Evolutionary conservation across 2,329 filamentous ascomycete species (phyloP), one percentile per base, ranked within the genome.

Genomic region (Xylaria hypoxylon): DNA sequence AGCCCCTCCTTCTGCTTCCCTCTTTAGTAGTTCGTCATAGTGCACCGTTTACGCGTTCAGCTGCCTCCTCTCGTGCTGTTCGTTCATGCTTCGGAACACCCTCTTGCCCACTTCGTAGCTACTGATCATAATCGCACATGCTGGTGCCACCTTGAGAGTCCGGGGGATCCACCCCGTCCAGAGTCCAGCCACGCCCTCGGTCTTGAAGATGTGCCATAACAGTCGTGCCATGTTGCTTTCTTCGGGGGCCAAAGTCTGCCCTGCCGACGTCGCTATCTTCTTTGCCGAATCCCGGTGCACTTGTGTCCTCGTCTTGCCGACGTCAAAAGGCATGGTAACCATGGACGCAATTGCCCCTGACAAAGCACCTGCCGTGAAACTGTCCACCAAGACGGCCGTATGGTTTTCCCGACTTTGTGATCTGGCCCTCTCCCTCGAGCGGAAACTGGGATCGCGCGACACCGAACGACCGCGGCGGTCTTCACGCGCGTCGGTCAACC

Each of bases 41-140:
- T 52, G 60, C n/a, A 40, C 26, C 33, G 44, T 61, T 59, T 47
- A 52, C 6, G 33, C 53, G 7, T 68, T 68, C 22, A 70, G 53
- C 40, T 76, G 66, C 55, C 74, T 77, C 62, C 65, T 72, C 45
- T 73, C 68, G 33, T 79, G 76, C 40, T 77, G 80, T 74, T 87
- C 84, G 67, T 98, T 97, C 56, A 93, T 88, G 11, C 87, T 86
- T 60, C 89, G 85, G 38, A 96, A 96, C 77, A 92, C 90, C 78
- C 92, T 90, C 85, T 99, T 99, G 57, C 96, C 94, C 42, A 98
- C 87, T 79, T 99, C 96, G 79, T 98, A 99, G 77, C 91, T 97
- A 77, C 93, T 96, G 77, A 99, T 98, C 96, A 99, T 99, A 77
- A 99, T 98, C 31, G 96, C 96, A 80, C 96, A 99, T 0, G 95